Evolutionary conservation across 106 monocot species (phyloP).

Genomic region (Dendrobium catenatum): DNA sequence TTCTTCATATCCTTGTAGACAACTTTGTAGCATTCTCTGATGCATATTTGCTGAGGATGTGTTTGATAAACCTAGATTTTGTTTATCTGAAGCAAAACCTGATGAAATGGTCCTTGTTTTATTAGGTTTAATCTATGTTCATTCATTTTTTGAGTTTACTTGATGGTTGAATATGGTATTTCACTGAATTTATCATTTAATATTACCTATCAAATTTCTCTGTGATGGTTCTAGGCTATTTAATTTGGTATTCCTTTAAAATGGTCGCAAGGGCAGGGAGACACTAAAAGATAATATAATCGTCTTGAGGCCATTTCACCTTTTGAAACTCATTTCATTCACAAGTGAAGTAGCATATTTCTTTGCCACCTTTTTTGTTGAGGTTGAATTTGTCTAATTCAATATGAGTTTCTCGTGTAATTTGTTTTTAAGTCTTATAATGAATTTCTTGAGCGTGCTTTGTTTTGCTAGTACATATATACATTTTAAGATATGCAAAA

Average conservation of each 20-base stretch:
- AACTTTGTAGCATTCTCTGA: no score
- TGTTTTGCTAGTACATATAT: neutral
- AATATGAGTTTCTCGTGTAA: neutral
- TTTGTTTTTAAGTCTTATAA: neutral
- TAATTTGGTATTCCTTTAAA: no score
- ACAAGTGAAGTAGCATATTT: neutral
- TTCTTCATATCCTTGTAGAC: neutral
- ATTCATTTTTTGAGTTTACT: neutral
- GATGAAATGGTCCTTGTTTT: neutral
- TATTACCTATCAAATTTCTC: no score
- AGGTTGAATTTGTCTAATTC: neutral
- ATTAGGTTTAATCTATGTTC: neutral
- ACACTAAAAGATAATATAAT: no score
- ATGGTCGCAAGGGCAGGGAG: no score
- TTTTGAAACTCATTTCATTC: no score
- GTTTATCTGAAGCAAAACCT: no score
- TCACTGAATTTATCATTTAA: no score
- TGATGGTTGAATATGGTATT: neutral
- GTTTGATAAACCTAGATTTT: no score
- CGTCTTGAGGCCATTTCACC: no score
- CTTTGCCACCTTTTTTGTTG: neutral
- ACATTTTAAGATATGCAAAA: neutral
- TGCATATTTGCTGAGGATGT: no score
- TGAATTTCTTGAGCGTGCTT: neutral
- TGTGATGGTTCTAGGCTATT: no score